phyloP scores from a whole-genome alignment of 2,329 filamentous ascomycete genomes.

The Penicillium glabrum region DNA sequence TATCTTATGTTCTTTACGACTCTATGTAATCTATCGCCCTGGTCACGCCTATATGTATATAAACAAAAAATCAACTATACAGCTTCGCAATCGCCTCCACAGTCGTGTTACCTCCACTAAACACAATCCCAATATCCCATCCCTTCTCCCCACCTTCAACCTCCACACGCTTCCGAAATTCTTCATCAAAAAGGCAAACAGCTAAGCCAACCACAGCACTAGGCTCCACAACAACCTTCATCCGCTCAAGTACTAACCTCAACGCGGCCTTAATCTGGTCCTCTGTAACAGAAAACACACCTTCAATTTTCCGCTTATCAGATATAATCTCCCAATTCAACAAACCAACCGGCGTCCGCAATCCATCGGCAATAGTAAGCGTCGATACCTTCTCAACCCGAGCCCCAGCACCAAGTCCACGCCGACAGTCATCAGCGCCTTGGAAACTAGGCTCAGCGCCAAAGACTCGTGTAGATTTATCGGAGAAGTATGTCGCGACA shows the following conservation, averaged over 20 bases:
- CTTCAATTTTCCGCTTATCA: slow-evolving; percentile 66
- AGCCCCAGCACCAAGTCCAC: slow-evolving; percentile 64
- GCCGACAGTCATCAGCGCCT: slow-evolving; percentile 78
- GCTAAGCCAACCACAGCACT: slow-evolving; percentile 82
- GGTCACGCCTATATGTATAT: not conserved
- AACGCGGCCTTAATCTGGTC: slow-evolving; percentile 77
- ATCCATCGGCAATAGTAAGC: slow-evolving; percentile 83
- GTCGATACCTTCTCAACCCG: slow-evolving; percentile 69
- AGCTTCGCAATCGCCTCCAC: slow-evolving; percentile 60
- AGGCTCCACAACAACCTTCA: slow-evolving; percentile 90
- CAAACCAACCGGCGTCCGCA: slow-evolving; percentile 77
- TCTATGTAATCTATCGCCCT: not conserved
- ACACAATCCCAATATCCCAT: slow-evolving; percentile 67
- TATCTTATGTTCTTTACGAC: not conserved
- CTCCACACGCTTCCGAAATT: slow-evolving; percentile 68
- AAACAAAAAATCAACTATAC: slow-evolving; percentile 35
- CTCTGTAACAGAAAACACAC: slow-evolving; percentile 74
- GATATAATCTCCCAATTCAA: slow-evolving; percentile 77
- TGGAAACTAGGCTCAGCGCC: slow-evolving; percentile 81
- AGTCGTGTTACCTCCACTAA: slow-evolving; percentile 66
- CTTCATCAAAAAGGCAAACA: slow-evolving; percentile 79
- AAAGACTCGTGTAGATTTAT: slow-evolving; percentile 74
- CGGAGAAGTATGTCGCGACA: slow-evolving; percentile 69
- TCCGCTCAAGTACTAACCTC: slow-evolving; percentile 75
- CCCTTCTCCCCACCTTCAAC: slow-evolving; percentile 67